These are phyloP conservation scores for Gyromitra esculenta DNA, from an alignment of 2,329 filamentous ascomycete genomes.

Conservation along the genomic window DNA sequence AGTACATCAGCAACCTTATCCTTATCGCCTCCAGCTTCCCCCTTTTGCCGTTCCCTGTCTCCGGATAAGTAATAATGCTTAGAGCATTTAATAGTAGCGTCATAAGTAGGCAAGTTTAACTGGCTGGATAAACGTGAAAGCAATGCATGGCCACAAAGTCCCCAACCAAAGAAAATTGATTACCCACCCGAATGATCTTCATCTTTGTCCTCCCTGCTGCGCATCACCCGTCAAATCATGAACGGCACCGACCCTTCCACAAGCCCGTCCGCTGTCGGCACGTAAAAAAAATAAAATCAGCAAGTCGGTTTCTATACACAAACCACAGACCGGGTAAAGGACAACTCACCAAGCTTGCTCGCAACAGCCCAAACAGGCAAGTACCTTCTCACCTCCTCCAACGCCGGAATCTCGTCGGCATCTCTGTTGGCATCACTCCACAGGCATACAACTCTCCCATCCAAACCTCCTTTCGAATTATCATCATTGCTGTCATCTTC, in stretches of 20 bases:
- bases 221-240: slow-evolving; percentile 44
- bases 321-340: slow-evolving; percentile 48
- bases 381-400: slow-evolving; percentile 80
- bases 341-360: slow-evolving; percentile 73
- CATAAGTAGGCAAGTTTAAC: slow-evolving; percentile 36
- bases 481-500: slow-evolving; percentile 56
- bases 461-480: slow-evolving; percentile 61
- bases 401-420: slow-evolving; percentile 77
- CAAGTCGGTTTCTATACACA: slow-evolving; percentile 23
- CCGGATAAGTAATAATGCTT: slow-evolving; percentile 39
- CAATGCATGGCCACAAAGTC: slow-evolving; percentile 41
- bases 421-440: slow-evolving; percentile 85
- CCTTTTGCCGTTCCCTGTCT: slow-evolving; percentile 26
- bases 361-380: slow-evolving; percentile 81
- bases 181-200: slow-evolving; percentile 42
- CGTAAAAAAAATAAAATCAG: slow-evolving; percentile 18
- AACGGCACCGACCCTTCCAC: slow-evolving; percentile 48
- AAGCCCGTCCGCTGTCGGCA: slow-evolving; percentile 48
- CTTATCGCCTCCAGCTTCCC: slow-evolving; percentile 46
- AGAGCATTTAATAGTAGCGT: slow-evolving; percentile 18
- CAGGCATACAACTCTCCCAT: slow-evolving; percentile 76
- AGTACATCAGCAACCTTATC: slow-evolving; percentile 47
- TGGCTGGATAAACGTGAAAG: slow-evolving; percentile 48
- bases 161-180: slow-evolving; percentile 36
- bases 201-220: slow-evolving; percentile 29